Percentiles rank a stretch among this genome's conserved stretches.
Evolutionary conservation across 225 moss, liverwort and hornwort species (phyloP).

Genomic region (Climacium dendroides): DNA sequence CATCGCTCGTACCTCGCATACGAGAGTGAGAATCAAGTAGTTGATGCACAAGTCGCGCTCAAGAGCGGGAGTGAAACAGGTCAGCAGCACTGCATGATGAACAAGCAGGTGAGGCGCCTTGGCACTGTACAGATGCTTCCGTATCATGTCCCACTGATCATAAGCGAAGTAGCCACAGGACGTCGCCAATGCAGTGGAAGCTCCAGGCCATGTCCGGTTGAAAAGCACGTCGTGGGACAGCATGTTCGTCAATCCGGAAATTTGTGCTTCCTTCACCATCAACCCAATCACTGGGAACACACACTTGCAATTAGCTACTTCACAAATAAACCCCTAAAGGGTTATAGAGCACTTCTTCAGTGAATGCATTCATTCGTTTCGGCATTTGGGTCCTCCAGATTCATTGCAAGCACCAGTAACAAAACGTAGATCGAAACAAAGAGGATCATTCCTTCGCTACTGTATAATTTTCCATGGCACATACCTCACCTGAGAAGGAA

Average conservation of each 20-base stretch:
- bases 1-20: slow-evolving; percentile 55
- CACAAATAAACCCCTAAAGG: neutral
- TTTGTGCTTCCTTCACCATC: slow-evolving; percentile 30
- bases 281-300: slow-evolving; percentile 51
- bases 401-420: neutral
- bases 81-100: slow-evolving; percentile 82
- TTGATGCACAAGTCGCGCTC: slow-evolving; percentile 52
- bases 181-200: slow-evolving; percentile 33
- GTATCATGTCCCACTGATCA: slow-evolving; percentile 70
- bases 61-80: slow-evolving; percentile 74
- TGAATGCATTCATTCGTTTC: neutral
- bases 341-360: neutral
- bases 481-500: slow-evolving; percentile 46
- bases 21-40: slow-evolving; percentile 80
- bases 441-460: too few relatives aligned
- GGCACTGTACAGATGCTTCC: slow-evolving; percentile 52
- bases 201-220: slow-evolving; percentile 19
- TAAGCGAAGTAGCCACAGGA: slow-evolving; percentile 91
- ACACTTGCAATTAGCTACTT: neutral
- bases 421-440: neutral
- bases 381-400: neutral
- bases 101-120: slow-evolving; percentile 55
- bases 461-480: neutral
- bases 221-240: slow-evolving; percentile 40
- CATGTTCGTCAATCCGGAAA: slow-evolving; percentile 32